phyloP scores from a whole-genome alignment of 352 stramenopile genomes.

The Globisporangium echinulatum region DNA sequence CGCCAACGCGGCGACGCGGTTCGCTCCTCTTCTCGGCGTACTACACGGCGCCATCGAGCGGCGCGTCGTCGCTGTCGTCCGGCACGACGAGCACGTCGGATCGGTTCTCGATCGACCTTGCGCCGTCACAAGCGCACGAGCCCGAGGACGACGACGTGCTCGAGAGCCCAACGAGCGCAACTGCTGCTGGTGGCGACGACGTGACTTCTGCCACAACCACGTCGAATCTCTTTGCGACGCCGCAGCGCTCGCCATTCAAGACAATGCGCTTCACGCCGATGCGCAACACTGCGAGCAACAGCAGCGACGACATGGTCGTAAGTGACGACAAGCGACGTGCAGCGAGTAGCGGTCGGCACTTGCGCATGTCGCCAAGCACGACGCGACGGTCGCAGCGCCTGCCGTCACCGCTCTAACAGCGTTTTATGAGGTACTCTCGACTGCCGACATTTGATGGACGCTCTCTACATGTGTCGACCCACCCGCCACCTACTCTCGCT shows the following conservation, averaged over 20 bases:
- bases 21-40: constrained; percentile 7
- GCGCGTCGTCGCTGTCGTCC: constrained; percentile 2
- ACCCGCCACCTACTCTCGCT: no score
- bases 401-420: no score
- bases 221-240: background rate
- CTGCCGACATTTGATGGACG: no score
- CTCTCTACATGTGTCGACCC: no score
- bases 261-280: background rate
- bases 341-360: no score
- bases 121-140: constrained; percentile 1
- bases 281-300: background rate
- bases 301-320: no score
- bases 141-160: constrained; percentile 14
- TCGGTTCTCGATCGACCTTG: constrained; percentile 11
- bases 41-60: constrained; percentile 2
- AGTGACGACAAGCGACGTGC: no score
- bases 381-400: no score
- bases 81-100: background rate
- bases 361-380: no score
- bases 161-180: background rate
- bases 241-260: background rate
- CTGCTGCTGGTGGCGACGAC: no score
- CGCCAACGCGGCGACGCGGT: background rate
- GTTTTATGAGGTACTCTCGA: no score
- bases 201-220: background rate